A percentile compares a stretch with the other conserved stretches of the same genome.
phyloP scores from a whole-genome alignment of 1,284 basidiomycete species.

The Filobasidium uniguttulatum region DNA sequence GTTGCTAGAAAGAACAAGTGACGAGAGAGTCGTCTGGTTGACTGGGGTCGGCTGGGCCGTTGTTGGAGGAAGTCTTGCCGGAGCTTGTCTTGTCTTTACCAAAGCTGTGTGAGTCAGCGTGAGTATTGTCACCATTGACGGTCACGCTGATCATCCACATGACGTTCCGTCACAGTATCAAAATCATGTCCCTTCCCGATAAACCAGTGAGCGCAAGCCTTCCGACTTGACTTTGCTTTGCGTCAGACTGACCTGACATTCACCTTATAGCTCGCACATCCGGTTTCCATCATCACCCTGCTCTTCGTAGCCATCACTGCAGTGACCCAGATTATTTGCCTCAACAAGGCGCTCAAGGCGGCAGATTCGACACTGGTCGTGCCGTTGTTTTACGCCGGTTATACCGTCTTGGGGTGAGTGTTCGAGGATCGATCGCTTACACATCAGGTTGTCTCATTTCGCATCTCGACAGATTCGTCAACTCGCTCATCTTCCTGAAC shows the following conservation, averaged over 20 bases:
- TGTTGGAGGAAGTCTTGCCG: constrained; percentile 73
- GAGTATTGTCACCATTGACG: background rate
- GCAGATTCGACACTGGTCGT: constrained; percentile 54
- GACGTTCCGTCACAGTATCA: constrained; percentile 13
- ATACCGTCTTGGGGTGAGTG: constrained; percentile 49
- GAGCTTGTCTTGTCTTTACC: constrained; percentile 77
- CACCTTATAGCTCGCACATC: constrained; percentile 54
- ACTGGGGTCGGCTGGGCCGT: constrained; percentile 86
- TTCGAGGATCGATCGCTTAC: background rate
- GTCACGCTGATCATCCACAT: background rate
- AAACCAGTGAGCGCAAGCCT: constrained; percentile 24
- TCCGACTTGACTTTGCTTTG: background rate
- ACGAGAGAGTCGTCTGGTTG: constrained; percentile 70
- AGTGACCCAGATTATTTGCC: constrained; percentile 74
- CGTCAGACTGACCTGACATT: background rate
- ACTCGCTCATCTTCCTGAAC: constrained; percentile 63
- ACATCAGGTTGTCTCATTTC: background rate
- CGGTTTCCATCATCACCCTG: constrained; percentile 68
- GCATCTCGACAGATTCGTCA: constrained; percentile 41
- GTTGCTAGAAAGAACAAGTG: constrained; percentile 64
- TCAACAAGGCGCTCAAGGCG: constrained; percentile 64
- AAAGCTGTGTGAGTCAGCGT: constrained; percentile 56
- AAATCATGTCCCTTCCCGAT: constrained; percentile 25
- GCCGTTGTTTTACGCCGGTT: constrained; percentile 55
- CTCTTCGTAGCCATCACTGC: constrained; percentile 64